Conservation (phyloP, 1,139 yeast genomes). For the Starmera stellimalicola region DNA sequence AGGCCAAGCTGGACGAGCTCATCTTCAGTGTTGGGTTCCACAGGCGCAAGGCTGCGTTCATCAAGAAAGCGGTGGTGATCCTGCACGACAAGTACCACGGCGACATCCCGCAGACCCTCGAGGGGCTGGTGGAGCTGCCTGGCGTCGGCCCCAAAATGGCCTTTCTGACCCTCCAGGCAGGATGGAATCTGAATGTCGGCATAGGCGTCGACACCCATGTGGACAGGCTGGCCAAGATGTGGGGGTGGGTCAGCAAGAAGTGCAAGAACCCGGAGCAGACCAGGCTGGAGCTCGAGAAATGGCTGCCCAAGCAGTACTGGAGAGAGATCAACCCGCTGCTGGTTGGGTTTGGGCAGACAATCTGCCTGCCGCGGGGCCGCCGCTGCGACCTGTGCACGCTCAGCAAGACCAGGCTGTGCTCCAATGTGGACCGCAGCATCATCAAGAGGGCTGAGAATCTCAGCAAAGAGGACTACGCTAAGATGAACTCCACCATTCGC, state of each 20-base stretch:
- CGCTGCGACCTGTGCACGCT: conserved; percentile 71
- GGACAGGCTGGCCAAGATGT: conserved; percentile 71
- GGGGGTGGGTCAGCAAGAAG: conserved; percentile 61
- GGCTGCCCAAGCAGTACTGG: conserved; percentile 77
- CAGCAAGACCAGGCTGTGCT: conserved; percentile 42
- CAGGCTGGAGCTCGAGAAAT: conserved; percentile 53
- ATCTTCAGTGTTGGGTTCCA: conserved; percentile 88
- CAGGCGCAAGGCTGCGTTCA: conserved; percentile 62
- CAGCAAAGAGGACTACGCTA: conserved; percentile 21
- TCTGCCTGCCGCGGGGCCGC: conserved; percentile 66
- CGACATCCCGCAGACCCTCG: conserved; percentile 64
- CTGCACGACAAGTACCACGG: conserved; percentile 41
- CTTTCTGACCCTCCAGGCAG: conserved; percentile 65
- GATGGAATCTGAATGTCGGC: conserved; percentile 69
- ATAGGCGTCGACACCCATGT: conserved; percentile 94
- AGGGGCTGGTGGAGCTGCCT: conserved; percentile 60
- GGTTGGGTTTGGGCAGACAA: conserved; percentile 90
- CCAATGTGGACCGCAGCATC: conserved; percentile 37
- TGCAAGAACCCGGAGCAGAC: conserved; percentile 68
- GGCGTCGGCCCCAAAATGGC: conserved; percentile 99
- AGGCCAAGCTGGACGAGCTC: conserved; percentile 47
- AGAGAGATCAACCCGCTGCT: conserved; percentile 72
- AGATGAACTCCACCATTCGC: conserved; percentile 30
- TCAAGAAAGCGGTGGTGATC: conserved; percentile 52
- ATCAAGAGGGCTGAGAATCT: conserved; percentile 26